Evolutionary conservation across 352 stramenopile species (phyloP), one percentile per base, ranked within the genome.

Genomic region (Phytophthora rubi): DNA sequence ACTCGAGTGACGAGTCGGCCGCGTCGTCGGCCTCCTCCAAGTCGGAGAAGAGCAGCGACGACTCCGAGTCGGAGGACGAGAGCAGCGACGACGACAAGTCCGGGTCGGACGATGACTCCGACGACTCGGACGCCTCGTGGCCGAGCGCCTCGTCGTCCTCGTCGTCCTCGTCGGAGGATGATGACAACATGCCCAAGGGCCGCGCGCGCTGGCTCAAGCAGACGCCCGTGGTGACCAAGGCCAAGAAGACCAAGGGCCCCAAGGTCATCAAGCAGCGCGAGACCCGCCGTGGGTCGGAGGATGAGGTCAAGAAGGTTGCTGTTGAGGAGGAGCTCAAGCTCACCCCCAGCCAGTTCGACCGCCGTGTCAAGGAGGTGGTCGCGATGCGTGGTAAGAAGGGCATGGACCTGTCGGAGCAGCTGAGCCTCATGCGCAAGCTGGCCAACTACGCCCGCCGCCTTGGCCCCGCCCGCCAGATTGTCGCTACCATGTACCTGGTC

Each of bases 141-240:
- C 81, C 75, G 48, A 87, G 77, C 30, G 73, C 83, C 7, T 93
- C 81, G 53, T 82, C 83, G 53, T 92, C 79, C 15, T 90, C 76
- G 16, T 89, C 79, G 21, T 80, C 73, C 15, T 88, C 76, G 28
- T 89, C 88, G 35, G 90, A 87, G 51, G 86, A 91, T 13, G 93
- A 91, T 44, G 88, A 96, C 48, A 86, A 84, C 33, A 83, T 97
- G 83, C 92, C 98, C 60, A 99, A 99, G 84, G 97, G 97, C 53
- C 95, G 97, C 79, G 95, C 95, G 6, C 88, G 86, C 52, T 99
- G 97, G 97, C 80, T 99, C 33, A 99, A 99, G 86, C 92, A 95
- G 71, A 94, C 89, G 32, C 71, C 83, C 8, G 84, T 82, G 35
- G 84, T 88, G 52, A 90, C 74, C 12, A 89, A 89, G 64, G 48